Percentiles rank a stretch among this genome's conserved stretches.
Evolutionary conservation across 2,329 filamentous ascomycete genomes (phyloP).

Genomic region (Cladobotryum protrusum): DNA sequence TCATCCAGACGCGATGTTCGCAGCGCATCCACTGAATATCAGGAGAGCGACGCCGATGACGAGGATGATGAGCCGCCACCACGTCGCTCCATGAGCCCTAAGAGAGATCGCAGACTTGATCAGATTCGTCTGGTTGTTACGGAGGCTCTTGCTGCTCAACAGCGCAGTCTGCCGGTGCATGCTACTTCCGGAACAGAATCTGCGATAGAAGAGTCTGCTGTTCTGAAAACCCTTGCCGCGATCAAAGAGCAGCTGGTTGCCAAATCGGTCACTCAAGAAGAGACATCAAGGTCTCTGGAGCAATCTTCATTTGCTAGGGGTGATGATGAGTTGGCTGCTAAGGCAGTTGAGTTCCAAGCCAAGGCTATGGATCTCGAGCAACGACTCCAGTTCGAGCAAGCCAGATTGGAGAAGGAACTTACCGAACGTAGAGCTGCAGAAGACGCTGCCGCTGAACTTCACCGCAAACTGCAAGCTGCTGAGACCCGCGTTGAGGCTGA

Average conservation of each 20-base stretch:
- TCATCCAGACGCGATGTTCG: conserved; percentile 55
- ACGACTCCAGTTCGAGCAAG: conserved; percentile 42
- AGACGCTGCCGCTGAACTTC: conserved; percentile 47
- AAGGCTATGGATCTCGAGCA: conserved; percentile 57
- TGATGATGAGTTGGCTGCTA: conserved; percentile 47
- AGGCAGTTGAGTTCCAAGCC: conserved; percentile 52
- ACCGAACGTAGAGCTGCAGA: conserved; percentile 45
- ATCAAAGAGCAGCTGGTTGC: conserved; percentile 46
- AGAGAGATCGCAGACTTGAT: conserved; percentile 71
- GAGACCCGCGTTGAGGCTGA: conserved; percentile 56
- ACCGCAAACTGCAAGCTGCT: conserved; percentile 48
- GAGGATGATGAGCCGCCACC: conserved; percentile 70
- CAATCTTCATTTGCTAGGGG: conserved; percentile 53
- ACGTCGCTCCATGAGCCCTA: conserved; percentile 69
- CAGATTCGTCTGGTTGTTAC: conserved; percentile 69
- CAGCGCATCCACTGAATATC: conserved; percentile 62
- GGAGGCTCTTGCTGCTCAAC: conserved; percentile 63
- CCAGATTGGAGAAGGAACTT: conserved; percentile 43
- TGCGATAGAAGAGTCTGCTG: conserved; percentile 37
- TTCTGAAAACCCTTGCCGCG: conserved; percentile 62
- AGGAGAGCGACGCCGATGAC: conserved; percentile 88
- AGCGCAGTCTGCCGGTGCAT: conserved; percentile 32
- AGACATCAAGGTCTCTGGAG: conserved; percentile 42
- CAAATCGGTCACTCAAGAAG: conserved; percentile 23
- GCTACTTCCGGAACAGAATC: conserved; percentile 20